A percentile compares a stretch with the other conserved stretches of the same genome.
Conservation (phyloP, 371 early-diverging fungal genomes). For the Actinomucor elegans region DNA sequence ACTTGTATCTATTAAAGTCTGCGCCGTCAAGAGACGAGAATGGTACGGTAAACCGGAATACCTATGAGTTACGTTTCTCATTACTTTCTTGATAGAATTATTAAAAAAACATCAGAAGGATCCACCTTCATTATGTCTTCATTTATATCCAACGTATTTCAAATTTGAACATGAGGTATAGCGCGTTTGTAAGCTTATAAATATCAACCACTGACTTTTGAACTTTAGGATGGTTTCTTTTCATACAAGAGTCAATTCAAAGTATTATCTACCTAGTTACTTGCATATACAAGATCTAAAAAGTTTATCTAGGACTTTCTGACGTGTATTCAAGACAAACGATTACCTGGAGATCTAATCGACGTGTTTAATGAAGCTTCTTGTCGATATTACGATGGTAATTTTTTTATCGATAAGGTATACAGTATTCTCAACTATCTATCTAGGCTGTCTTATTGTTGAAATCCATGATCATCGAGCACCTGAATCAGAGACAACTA, state of each 20-base stretch:
- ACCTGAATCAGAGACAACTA: conserved; percentile 10
- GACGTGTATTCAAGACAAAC: conserved; percentile 52
- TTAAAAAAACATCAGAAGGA: conserved; percentile 42
- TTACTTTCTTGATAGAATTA: conserved; percentile 26
- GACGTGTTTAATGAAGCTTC: conserved; percentile 59
- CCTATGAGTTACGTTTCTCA: too few species aligned
- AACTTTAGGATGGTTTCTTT: conserved; percentile 60
- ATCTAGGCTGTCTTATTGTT: conserved; percentile 55
- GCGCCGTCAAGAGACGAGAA: conserved; percentile 17
- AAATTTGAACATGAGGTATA: conserved; percentile 66
- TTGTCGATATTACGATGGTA: conserved; percentile 64
- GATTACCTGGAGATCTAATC: conserved; percentile 57
- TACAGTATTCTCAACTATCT: too few species aligned
- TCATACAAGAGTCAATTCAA: conserved; percentile 66
- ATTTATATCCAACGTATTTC: conserved; percentile 63
- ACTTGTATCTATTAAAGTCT: conserved; percentile 2
- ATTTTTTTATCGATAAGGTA: too few species aligned
- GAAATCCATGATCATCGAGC: conserved; percentile 59
- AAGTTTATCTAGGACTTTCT: conserved; percentile 50
- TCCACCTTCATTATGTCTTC: conserved; percentile 56
- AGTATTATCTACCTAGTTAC: conserved; percentile 25
- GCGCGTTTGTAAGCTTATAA: too few species aligned
- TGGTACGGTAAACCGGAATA: conserved; percentile 2
- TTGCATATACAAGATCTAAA: neutral
- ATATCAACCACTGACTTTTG: too few species aligned